phyloP scores from a whole-genome alignment of 2,329 filamentous ascomycete genomes.

The Macrophomina phaseolina region DNA sequence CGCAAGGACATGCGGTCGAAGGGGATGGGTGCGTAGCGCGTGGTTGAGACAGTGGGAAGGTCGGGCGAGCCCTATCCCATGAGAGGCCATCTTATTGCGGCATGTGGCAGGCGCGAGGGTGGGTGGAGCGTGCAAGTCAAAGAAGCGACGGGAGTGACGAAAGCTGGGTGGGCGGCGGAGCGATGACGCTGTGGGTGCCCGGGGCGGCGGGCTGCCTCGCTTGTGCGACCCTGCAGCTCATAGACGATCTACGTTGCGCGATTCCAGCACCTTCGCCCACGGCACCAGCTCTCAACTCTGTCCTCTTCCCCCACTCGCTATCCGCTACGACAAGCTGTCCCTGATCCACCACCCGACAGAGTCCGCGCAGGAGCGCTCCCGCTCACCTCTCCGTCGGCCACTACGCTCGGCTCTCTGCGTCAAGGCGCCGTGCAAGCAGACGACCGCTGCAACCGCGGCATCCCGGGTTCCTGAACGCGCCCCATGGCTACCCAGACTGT shows the following conservation, averaged over 20 bases:
- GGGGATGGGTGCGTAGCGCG: conserved; percentile 23
- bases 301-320: conserved; percentile 5
- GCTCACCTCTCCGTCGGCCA: conserved; percentile 5
- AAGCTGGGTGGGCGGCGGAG: not conserved
- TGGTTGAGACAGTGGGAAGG: conserved; percentile 14
- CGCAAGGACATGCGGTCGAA: conserved; percentile 29
- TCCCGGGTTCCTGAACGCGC: conserved; percentile 33
- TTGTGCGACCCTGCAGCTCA: conserved; percentile 22
- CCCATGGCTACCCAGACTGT: conserved; percentile 30
- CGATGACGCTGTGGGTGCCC: conserved; percentile 25
- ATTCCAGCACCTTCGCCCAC: conserved; percentile 16
- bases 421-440: conserved; percentile 28
- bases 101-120: conserved; percentile 11
- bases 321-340: not conserved
- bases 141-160: not conserved
- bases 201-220: conserved; percentile 17
- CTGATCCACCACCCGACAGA: conserved; percentile 6
- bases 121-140: not conserved
- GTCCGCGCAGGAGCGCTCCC: conserved; percentile 4
- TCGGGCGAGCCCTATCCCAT: conserved; percentile 23
- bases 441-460: conserved; percentile 35
- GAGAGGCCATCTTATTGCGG: conserved; percentile 15
- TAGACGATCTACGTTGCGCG: conserved; percentile 17
- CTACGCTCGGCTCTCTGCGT: conserved; percentile 27
- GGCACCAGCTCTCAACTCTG: conserved; percentile 8